Evolutionary conservation across 441 rosid genomes (phyloP).

Genomic region (Mallotus japonicus): DNA sequence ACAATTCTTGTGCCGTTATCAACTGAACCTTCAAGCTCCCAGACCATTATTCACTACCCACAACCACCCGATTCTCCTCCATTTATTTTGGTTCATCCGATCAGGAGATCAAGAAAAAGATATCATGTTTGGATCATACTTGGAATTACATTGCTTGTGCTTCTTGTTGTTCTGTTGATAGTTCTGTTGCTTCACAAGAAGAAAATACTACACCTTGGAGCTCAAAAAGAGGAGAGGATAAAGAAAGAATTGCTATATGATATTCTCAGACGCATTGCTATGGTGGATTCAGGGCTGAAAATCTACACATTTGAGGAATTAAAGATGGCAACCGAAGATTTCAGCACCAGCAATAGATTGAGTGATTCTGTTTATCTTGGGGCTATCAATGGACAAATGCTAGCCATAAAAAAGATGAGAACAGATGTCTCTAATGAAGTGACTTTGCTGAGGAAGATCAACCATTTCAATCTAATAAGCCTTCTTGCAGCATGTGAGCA

Average conservation of each 20-base stretch:
- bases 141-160: conserved; percentile 19
- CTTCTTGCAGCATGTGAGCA: conserved; percentile 37
- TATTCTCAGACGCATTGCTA: conserved; percentile 29
- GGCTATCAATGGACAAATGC: conserved; percentile 26
- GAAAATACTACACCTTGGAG: conserved; percentile 8
- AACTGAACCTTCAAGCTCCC: conserved; percentile 32
- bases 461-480: conserved; percentile 45
- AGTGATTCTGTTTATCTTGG: conserved; percentile 32
- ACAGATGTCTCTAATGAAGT: conserved; percentile 36
- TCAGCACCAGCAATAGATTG: conserved; percentile 35
- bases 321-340: conserved; percentile 34
- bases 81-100: background rate
- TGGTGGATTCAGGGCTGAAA: conserved; percentile 31
- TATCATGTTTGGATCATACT: background rate
- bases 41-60: conserved; percentile 28
- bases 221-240: background rate
- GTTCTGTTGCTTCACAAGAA: conserved; percentile 21
- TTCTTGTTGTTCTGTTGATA: conserved; percentile 15
- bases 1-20: conserved; percentile 38
- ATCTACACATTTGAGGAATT: conserved; percentile 35
- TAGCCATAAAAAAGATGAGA: conserved; percentile 37
- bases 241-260: conserved; percentile 23
- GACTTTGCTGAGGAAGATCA: conserved; percentile 39
- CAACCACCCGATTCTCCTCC: conserved; percentile 22
- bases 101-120: conserved; percentile 11